Evolutionary conservation across 1,284 basidiomycete species (phyloP), one percentile per base, ranked within the genome.

Genomic region (Boletus mariae): DNA sequence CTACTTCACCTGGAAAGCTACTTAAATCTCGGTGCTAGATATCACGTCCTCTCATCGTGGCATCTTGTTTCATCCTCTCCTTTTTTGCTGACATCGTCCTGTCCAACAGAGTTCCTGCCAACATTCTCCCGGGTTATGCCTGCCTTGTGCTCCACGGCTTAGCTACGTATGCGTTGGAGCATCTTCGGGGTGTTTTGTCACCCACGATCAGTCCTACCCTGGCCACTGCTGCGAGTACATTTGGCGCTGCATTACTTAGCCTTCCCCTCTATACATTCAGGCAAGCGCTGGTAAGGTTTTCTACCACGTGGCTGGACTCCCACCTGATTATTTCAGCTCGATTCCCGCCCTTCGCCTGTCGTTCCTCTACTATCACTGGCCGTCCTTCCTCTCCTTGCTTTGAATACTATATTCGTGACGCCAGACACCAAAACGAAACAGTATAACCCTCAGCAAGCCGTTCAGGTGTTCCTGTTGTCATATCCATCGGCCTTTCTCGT

Each of bases 221-320:
- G 59, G 75, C 77, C 31, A 74, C 77, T 12, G 79, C 82, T 20
- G 74, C 78, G 5, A 79, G 76, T 54, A 78, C 78, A 1, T 65
- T 89, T 4, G 87, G 85, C 29, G 85, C 85, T 35, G 80, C 80
- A 23, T 53, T 82, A 13, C 75, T 88, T 61, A 79, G 78, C 4
- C 72, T 87, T 37, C 81, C 83, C 12, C 75, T 87, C 50, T 90
- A 88, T 60, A 60, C 78, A 15, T 80, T 86, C 59, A 75, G 79
- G 59, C 75, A 75, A 54, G 62, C 83, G 8, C 53, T 86, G 55
- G 87, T 88, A 61, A 57, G 82, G 68, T n/a, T 15, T 32, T 34
- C 8, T n/a, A 23, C 23, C 37, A 15, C 29, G 46, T 9, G 7
- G 10, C 1, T 45, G 11, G 47, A 40, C 29, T 17, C 38, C 38